phyloP scores from a whole-genome alignment of 2,329 filamentous ascomycete species.

The Byssochlamys sp. region DNA sequence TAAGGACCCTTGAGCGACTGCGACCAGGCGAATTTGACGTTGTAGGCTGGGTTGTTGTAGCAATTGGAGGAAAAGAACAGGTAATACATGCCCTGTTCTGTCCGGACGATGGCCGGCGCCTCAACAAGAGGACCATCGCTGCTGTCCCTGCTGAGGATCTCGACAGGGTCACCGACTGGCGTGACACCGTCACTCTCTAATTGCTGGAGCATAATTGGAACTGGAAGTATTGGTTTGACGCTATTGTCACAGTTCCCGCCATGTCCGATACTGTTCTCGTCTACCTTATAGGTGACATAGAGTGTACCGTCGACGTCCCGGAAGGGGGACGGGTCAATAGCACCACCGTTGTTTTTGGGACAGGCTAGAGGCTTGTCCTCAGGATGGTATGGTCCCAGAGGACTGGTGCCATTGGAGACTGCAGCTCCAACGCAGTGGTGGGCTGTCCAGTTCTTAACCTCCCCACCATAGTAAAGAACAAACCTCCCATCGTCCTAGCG shows the following conservation, averaged over 20 bases:
- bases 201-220: conserved; percentile 31
- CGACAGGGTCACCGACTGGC: conserved; percentile 40
- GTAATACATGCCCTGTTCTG: conserved; percentile 39
- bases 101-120: conserved; percentile 43
- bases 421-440: conserved; percentile 52
- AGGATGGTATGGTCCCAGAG: conserved; percentile 39
- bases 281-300: conserved; percentile 56
- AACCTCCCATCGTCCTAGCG: conserved; percentile 37
- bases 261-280: conserved; percentile 47
- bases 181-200: conserved; percentile 40
- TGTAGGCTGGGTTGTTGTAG: conserved; percentile 45
- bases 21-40: conserved; percentile 50
- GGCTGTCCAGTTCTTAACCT: conserved; percentile 26
- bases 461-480: conserved; percentile 50
- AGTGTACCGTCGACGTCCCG: conserved; percentile 43
- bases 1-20: conserved; percentile 27
- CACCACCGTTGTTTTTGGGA: conserved; percentile 44
- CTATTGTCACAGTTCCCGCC: conserved; percentile 38
- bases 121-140: conserved; percentile 54
- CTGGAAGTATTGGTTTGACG: conserved; percentile 19
- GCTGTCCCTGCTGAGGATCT: conserved; percentile 52
- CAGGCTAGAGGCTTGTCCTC: conserved; percentile 42
- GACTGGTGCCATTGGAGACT: conserved; percentile 21
- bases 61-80: conserved; percentile 55
- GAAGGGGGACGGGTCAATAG: conserved; percentile 54